Evolutionary conservation across 345 rosid species (phyloP).

Genomic region (Citrus unshiu): DNA sequence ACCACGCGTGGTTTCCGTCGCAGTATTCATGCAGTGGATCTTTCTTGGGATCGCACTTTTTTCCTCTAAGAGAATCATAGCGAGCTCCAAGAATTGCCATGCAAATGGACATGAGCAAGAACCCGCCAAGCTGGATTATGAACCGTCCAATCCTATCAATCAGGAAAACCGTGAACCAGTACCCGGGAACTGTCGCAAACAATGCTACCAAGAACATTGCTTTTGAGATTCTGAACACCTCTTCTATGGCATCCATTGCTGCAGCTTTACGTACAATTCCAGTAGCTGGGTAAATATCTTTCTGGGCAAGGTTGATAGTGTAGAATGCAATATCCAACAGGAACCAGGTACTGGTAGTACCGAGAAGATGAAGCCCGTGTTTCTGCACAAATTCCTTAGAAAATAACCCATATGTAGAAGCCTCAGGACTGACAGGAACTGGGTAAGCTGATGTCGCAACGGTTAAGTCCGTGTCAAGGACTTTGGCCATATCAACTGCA

Average conservation of each 20-base stretch:
- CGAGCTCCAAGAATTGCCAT: slow-evolving; percentile 53
- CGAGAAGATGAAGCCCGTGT: slow-evolving; percentile 67
- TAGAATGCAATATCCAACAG: slow-evolving; percentile 70
- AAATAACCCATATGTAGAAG: slow-evolving; percentile 36
- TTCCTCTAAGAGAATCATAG: slow-evolving; percentile 34
- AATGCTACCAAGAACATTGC: slow-evolving; percentile 60
- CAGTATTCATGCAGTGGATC: slow-evolving; percentile 22
- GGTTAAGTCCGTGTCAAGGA: slow-evolving; percentile 28
- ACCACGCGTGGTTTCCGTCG: slow-evolving; percentile 25
- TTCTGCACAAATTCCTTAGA: slow-evolving; percentile 42
- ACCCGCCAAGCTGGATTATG: slow-evolving; percentile 59
- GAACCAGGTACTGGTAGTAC: slow-evolving; percentile 71
- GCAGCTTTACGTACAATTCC: slow-evolving; percentile 45
- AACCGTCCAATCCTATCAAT: slow-evolving; percentile 62
- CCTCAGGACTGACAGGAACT: not conserved
- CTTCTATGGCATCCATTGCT: slow-evolving; percentile 62
- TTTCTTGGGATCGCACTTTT: not conserved
- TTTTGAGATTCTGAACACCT: slow-evolving; percentile 43
- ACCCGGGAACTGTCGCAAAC: slow-evolving; percentile 62
- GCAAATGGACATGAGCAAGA: slow-evolving; percentile 57
- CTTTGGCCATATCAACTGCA: slow-evolving; percentile 67
- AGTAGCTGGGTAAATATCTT: slow-evolving; percentile 56
- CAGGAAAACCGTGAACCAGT: slow-evolving; percentile 68
- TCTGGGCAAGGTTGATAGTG: slow-evolving; percentile 60
- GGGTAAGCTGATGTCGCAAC: slow-evolving; percentile 5